Base-by-base conservation (phyloP, 139 green algal species). In the Chlamydomonas asymmetrica region DNA sequence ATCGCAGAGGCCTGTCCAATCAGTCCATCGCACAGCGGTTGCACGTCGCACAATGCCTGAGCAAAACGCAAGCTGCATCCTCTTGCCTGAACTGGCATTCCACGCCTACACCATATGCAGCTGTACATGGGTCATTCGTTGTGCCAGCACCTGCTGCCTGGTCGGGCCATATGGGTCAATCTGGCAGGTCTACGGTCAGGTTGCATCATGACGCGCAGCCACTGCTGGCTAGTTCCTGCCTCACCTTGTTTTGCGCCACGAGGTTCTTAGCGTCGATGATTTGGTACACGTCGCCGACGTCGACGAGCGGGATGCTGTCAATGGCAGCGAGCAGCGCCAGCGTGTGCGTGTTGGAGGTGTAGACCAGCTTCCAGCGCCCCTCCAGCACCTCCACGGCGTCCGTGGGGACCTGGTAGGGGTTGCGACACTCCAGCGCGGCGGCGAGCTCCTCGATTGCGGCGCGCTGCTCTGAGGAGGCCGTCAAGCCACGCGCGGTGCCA, bases 331-430 rank as follows among this genome's bases (percentile, higher is more conserved):
- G 76, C 50, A 93, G 52, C 64, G 81, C 68, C 29, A 87, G 57
- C 48, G 91, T 80, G 79, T 87, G 81, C 5, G 71, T 74, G 74
- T 80, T 87, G 45, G 72, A 83, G 7, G 87, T 92, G 87, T 91
- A 92, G 39, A 85, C 84, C 74, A 87, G 74, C 49, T 81, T 82
- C 82, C 82, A 90, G n/a, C 79, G 80, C 2, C 87, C 87, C 2
- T 74, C 59, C 45, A 92, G 74, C 38, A 67, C 37, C 1, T 34
- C 40, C 41, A 81, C 31, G 13, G 68, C 57, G 39, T 57, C 34
- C 1, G 54, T 75, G 35, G 57, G n/a, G 22, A 45, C 29, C 22
- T 4, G 34, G 66, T 83, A 79, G 32, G 85, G 79, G 77, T 91
- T 91, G 31, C 38, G 27, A 3, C 79, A 72, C 62, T 92, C 87